Evolutionary conservation across 371 early-diverging fungal species (phyloP), one percentile per base, ranked within the genome.

Genomic region (Rhizopus arrhizus): DNA sequence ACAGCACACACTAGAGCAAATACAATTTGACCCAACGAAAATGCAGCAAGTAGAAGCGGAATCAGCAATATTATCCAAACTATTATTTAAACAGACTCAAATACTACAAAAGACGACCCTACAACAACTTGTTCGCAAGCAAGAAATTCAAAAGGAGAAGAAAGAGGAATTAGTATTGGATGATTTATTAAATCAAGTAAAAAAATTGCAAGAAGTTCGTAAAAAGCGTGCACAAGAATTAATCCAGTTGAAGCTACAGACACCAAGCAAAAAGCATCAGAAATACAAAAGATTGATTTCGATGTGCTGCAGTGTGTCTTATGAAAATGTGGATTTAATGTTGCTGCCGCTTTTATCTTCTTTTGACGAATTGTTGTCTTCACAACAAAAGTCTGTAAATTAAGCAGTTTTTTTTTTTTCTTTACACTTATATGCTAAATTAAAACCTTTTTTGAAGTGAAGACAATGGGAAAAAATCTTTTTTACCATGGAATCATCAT

Each of bases 271-370:
- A 42, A 58, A 68, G 15, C 75, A 75, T 57, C 77, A 77, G 60
- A 74, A 80, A 28, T 80, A 80, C 52, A 80, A 77, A 34, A 72
- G 78, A 9, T 43, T 80, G 13, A 80, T 80, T 35, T 73, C 76
- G 29, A 72, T 75, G 65, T 80, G 78, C 16, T 80, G 81, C 48
- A 75, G 73, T 38, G 78, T 80, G 5, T 65, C 72, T 4, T 77
- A 77, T 54, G 78, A 80, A 50, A 73, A 74, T 59, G 81, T 80
- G 3, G 81, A 80, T 59, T 38, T 68, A 51, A 72, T 80, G 74
- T 45, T 80, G 15, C 59, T 73, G 11, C 77, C 80, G 10, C 58
- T 81, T 16, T 45, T 77, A 38, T 73, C 72, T 35, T 72, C 75
- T 4, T 77, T 80, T 61, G 72, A 73, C 51, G 72, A 75, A 31